A percentile compares a stretch with the other conserved stretches of the same genome.
Conservation (phyloP, 2,329 filamentous ascomycete genomes). For the Mariannaea sp. region DNA sequence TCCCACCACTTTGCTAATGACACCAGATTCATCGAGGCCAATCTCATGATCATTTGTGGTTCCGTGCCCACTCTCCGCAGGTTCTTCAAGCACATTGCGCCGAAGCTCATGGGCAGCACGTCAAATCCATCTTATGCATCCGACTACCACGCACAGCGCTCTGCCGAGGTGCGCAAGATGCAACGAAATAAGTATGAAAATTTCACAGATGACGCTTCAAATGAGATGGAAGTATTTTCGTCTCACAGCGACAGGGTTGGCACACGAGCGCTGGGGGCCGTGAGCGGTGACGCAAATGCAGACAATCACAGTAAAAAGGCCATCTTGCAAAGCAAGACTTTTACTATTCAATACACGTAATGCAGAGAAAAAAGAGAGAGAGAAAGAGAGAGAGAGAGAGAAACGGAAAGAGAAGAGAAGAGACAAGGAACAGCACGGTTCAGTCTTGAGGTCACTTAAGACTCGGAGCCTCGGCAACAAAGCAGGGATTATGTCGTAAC, state of each 20-base stretch:
- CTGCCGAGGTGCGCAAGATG: slow-evolving; percentile 17
- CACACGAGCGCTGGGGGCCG: slow-evolving; percentile 12
- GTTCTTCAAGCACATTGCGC: slow-evolving; percentile 43
- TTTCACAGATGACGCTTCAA: slow-evolving; percentile 15
- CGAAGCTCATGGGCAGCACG: slow-evolving; percentile 28
- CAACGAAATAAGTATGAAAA: slow-evolving; percentile 22
- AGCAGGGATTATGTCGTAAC: too few relatives aligned
- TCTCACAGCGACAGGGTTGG: slow-evolving; percentile 11
- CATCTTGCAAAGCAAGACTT: slow-evolving; percentile 33
- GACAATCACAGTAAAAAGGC: slow-evolving; percentile 35
- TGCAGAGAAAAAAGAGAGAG: too few relatives aligned
- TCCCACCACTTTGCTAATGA: too few relatives aligned
- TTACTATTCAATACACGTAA: slow-evolving; percentile 25
- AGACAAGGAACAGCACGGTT: too few relatives aligned
- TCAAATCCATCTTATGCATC: slow-evolving; percentile 2
- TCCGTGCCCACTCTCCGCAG: slow-evolving; percentile 46
- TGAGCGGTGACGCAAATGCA: neutral
- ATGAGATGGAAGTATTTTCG: slow-evolving; percentile 18
- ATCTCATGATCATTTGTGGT: slow-evolving; percentile 47
- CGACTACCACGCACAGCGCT: slow-evolving; percentile 9
- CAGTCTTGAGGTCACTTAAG: too few relatives aligned
- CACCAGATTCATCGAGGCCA: slow-evolving; percentile 44
- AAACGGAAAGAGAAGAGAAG: too few relatives aligned
- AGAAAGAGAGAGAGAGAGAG: too few relatives aligned
- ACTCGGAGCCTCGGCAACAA: too few relatives aligned